phyloP scores from a whole-genome alignment of 352 stramenopile species.

The Phytophthora gonapodyides region DNA sequence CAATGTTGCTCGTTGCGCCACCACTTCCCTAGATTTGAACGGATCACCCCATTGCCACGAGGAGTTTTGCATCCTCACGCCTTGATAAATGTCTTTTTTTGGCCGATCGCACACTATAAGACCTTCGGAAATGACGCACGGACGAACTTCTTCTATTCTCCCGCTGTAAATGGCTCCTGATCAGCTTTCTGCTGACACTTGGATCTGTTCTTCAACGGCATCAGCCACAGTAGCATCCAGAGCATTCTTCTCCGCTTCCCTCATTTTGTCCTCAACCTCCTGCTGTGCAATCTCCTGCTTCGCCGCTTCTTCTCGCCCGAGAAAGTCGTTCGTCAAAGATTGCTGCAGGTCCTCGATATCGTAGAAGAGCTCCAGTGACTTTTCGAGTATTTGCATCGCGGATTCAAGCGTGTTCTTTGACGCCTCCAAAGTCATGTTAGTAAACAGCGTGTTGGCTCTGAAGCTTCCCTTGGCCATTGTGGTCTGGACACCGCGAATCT shows the following conservation, averaged over 20 bases:
- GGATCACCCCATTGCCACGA: constrained; percentile 9
- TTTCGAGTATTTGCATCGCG: constrained; percentile 58
- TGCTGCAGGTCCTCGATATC: constrained; percentile 51
- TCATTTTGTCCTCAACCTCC: constrained; percentile 22
- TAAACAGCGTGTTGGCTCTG: constrained; percentile 40
- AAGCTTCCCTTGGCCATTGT: constrained; percentile 25
- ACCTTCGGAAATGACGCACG: neutral
- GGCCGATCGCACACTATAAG: neutral
- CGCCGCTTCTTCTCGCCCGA: constrained; percentile 34
- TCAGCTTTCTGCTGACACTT: constrained; percentile 26
- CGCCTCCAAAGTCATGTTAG: constrained; percentile 56
- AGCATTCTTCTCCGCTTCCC: constrained; percentile 18
- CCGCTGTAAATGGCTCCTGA: constrained; percentile 8
- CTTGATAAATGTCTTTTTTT: constrained; percentile 27
- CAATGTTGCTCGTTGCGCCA: constrained; percentile 13
- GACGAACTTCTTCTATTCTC: constrained; percentile 23
- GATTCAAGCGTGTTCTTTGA: constrained; percentile 62
- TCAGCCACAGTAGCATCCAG: neutral
- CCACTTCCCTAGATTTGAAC: constrained; percentile 10
- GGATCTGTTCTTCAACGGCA: constrained; percentile 18
- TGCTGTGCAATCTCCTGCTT: constrained; percentile 29
- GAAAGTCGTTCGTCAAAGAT: constrained; percentile 29
- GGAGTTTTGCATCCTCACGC: constrained; percentile 15
- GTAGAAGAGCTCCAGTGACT: constrained; percentile 57
- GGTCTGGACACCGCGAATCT: constrained; percentile 38